Conservation (phyloP, 352 stramenopile genomes). For the Thalassiosira oceanica region DNA sequence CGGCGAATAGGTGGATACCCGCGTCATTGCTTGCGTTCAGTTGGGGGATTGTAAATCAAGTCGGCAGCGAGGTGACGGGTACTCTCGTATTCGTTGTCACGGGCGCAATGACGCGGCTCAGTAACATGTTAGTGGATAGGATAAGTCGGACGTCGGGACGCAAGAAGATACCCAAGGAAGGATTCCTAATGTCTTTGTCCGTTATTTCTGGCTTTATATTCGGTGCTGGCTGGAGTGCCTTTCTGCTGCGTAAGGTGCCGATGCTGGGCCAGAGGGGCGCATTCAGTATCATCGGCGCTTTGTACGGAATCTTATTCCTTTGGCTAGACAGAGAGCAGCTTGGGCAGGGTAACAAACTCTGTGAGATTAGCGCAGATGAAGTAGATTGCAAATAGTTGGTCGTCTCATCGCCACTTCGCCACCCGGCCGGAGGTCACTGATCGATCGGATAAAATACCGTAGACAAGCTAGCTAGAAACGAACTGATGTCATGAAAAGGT, state of each 20-base stretch:
- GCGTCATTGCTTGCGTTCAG: conserved; percentile 39
- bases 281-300: conserved; percentile 44
- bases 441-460: no score
- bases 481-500: no score
- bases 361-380: conserved; percentile 39
- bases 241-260: conserved; percentile 20
- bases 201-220: conserved; percentile 47
- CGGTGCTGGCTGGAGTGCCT: conserved; percentile 33
- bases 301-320: conserved; percentile 50
- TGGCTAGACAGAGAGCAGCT: conserved; percentile 27
- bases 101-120: conserved; percentile 55
- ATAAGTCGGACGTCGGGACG: conserved; percentile 34
- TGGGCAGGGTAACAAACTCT: conserved; percentile 37
- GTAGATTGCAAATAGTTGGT: conserved; percentile 16
- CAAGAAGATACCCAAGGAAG: conserved; percentile 47
- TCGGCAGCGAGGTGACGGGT: conserved; percentile 55
- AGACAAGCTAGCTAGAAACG: no score
- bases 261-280: conserved; percentile 20
- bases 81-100: conserved; percentile 65
- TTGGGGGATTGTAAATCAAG: conserved; percentile 58
- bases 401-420: no score
- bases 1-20: conserved; percentile 31
- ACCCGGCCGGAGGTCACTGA: no score
- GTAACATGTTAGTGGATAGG: conserved; percentile 55
- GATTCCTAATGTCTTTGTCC: conserved; percentile 31